These are phyloP conservation scores for Aaosphaeria pasadenensis DNA, from an alignment of 2,329 filamentous ascomycete genomes.

Conservation along the genomic window DNA sequence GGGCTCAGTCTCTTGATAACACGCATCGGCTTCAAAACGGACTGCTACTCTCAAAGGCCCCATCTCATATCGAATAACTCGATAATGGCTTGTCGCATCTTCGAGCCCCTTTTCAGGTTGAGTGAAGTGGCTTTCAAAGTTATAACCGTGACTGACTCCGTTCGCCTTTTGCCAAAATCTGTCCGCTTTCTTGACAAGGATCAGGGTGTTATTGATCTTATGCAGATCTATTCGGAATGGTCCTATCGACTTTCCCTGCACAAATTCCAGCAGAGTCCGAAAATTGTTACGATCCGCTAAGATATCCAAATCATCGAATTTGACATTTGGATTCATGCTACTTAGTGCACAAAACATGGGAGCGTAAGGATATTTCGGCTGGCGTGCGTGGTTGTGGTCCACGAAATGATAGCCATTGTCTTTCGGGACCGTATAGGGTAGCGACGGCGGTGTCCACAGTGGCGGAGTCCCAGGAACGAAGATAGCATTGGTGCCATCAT, in stretches of 20 bases:
- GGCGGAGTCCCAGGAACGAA: slow-evolving; percentile 19
- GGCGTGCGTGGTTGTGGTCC: slow-evolving; percentile 27
- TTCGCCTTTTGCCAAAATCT: slow-evolving; percentile 22
- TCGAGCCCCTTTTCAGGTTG: slow-evolving; percentile 14
- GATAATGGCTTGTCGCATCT: slow-evolving; percentile 27
- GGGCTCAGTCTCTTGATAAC: slow-evolving; percentile 1
- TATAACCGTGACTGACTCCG: slow-evolving; percentile 15
- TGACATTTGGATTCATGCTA: slow-evolving; percentile 14
- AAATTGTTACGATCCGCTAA: slow-evolving; percentile 29
- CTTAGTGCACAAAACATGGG: slow-evolving; percentile 4
- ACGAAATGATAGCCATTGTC: slow-evolving; percentile 19
- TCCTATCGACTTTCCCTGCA: slow-evolving; percentile 19
- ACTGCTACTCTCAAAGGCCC: slow-evolving; percentile 21
- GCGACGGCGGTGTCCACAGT: not conserved
- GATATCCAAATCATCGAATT: slow-evolving; percentile 20
- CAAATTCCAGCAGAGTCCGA: slow-evolving; percentile 21
- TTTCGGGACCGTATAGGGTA: slow-evolving; percentile 10
- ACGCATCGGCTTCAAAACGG: slow-evolving; percentile 29
- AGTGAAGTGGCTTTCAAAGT: slow-evolving; percentile 22
- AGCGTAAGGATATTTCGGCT: slow-evolving; percentile 19
- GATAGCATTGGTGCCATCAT: slow-evolving; percentile 21
- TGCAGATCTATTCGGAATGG: slow-evolving; percentile 24
- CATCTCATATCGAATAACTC: slow-evolving; percentile 25
- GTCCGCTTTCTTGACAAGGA: slow-evolving; percentile 23
- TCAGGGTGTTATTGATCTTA: slow-evolving; percentile 19